These are phyloP conservation scores for Ilyonectria robusta DNA, from an alignment of 2,329 filamentous ascomycete genomes.

Conservation along the genomic window DNA sequence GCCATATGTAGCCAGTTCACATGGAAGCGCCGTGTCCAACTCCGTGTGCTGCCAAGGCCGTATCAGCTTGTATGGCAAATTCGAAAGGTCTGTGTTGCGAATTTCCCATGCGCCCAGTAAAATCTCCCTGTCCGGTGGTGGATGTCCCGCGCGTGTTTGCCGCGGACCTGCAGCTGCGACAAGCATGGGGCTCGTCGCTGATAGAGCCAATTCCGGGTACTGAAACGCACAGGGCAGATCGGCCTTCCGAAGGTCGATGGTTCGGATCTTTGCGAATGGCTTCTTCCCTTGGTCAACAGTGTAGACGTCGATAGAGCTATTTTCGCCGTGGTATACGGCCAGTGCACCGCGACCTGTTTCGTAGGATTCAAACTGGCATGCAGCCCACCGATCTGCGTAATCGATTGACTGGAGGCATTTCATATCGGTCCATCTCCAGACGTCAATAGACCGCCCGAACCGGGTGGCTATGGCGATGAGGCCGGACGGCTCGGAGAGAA, in stretches of 20 bases:
- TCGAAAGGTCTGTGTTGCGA: slow-evolving; percentile 41
- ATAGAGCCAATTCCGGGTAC: slow-evolving; percentile 58
- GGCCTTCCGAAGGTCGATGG: slow-evolving; percentile 54
- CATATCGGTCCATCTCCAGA: slow-evolving; percentile 57
- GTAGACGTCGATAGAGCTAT: slow-evolving; percentile 53
- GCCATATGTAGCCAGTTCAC: slow-evolving; percentile 55
- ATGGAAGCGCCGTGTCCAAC: slow-evolving; percentile 57
- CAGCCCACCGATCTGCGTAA: slow-evolving; percentile 56
- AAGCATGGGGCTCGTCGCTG: slow-evolving; percentile 56
- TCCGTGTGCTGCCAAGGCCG: slow-evolving; percentile 56
- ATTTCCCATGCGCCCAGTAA: slow-evolving; percentile 59
- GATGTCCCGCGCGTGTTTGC: slow-evolving; percentile 54
- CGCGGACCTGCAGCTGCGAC: slow-evolving; percentile 57
- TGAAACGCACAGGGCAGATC: slow-evolving; percentile 55
- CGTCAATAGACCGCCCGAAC: slow-evolving; percentile 57
- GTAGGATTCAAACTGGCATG: slow-evolving; percentile 53
- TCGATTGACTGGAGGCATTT: slow-evolving; percentile 57
- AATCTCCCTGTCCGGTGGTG: slow-evolving; percentile 55
- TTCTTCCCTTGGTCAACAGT: slow-evolving; percentile 52
- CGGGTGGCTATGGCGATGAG: slow-evolving; percentile 56
- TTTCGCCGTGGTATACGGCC: slow-evolving; percentile 53
- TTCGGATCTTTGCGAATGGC: slow-evolving; percentile 53
- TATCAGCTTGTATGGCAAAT: slow-evolving; percentile 54
- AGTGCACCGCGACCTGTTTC: slow-evolving; percentile 53
- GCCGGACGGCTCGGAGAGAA: slow-evolving; percentile 56